These are phyloP conservation scores for Groenewaldozyma sp. DNA, from an alignment of 1,139 yeast species.

Conservation along the genomic window DNA sequence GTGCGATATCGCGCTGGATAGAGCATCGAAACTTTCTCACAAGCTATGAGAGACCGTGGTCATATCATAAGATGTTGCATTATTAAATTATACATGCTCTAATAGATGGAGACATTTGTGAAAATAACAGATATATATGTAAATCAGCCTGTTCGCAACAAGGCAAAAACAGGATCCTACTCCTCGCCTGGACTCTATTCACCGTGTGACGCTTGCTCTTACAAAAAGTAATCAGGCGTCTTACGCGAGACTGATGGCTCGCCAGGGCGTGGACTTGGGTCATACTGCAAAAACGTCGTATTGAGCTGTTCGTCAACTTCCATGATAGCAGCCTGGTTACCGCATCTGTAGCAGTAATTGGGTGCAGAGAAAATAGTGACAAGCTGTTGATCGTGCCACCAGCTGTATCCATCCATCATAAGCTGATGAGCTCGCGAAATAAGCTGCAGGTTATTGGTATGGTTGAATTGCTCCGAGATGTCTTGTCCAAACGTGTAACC, in stretches of 20 bases:
- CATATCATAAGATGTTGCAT: no score
- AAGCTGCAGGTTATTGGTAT: slow-evolving; percentile 68
- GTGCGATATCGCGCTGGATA: slow-evolving; percentile 83
- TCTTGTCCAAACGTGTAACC: slow-evolving; percentile 90
- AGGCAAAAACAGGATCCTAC: no score
- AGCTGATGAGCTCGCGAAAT: slow-evolving; percentile 97
- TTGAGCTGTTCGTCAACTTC: slow-evolving; percentile 69
- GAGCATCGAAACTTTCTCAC: slow-evolving; percentile 36
- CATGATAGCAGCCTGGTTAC: slow-evolving; percentile 98
- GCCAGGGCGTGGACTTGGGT: slow-evolving; percentile 92
- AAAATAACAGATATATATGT: no score
- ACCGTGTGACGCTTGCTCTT: no score
- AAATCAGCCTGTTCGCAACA: no score
- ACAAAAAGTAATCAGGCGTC: slow-evolving; percentile 96
- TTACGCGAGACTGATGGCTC: slow-evolving; percentile 94
- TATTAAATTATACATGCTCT: slow-evolving; percentile 3
- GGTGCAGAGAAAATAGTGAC: slow-evolving; percentile 98
- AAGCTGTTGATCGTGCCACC: slow-evolving; percentile 46
- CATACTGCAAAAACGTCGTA: slow-evolving; percentile 79
- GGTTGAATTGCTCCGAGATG: slow-evolving; percentile 76
- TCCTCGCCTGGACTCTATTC: no score
- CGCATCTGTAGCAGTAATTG: slow-evolving; percentile 94
- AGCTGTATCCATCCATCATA: slow-evolving; percentile 95
- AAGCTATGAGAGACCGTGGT: no score
- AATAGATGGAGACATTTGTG: no score